These are phyloP conservation scores for Cladosporium oxysporum DNA, from an alignment of 2,329 filamentous ascomycete species.

Conservation along the genomic window DNA sequence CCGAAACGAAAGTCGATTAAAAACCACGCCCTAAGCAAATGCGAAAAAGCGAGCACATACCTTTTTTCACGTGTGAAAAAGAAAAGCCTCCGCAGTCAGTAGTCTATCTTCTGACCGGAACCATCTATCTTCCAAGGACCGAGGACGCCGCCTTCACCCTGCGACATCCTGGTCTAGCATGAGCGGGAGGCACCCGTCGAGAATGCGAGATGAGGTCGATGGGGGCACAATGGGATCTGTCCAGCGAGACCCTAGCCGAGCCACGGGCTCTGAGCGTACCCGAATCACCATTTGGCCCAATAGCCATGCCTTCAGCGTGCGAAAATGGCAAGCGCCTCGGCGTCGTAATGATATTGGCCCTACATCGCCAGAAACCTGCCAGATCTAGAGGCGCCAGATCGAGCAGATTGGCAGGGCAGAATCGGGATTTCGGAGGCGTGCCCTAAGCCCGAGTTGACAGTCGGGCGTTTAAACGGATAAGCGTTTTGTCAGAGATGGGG, in stretches of 20 bases:
- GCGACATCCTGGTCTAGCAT: conserved; percentile 1
- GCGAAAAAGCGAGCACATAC: neutral
- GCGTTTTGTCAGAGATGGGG: neutral
- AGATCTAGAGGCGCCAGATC: conserved; percentile 8
- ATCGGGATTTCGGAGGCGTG: conserved; percentile 10
- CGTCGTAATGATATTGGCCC: conserved; percentile 9
- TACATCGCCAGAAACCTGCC: conserved; percentile 6
- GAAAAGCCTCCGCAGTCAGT: neutral
- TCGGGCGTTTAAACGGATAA: neutral
- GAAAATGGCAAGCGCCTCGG: conserved; percentile 1
- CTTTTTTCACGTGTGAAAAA: neutral
- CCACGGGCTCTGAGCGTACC: neutral
- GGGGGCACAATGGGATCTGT: conserved; percentile 8
- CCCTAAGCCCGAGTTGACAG: neutral
- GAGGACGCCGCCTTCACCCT: neutral
- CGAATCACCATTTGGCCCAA: neutral
- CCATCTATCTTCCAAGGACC: neutral
- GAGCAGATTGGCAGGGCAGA: neutral
- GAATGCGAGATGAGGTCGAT: conserved; percentile 9
- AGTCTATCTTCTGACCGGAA: neutral
- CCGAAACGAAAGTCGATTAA: neutral
- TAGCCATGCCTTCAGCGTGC: neutral
- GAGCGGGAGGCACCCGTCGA: neutral
- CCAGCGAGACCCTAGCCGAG: neutral
- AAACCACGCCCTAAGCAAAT: neutral